Evolutionary conservation across 2,329 filamentous ascomycete species (phyloP).

Genomic region (Pyrenochaeta sp.): DNA sequence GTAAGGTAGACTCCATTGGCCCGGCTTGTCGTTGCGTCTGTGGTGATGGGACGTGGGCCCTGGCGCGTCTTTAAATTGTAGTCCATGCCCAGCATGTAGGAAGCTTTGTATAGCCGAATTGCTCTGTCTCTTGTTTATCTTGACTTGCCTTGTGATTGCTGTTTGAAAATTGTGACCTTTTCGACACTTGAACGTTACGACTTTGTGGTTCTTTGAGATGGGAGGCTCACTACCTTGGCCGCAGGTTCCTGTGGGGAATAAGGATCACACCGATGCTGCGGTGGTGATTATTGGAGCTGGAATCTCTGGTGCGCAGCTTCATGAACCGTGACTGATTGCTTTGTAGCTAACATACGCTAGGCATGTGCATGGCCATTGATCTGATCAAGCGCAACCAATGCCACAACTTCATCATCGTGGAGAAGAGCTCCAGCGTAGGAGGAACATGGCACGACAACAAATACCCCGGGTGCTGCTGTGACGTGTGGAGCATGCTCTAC

Average conservation of each 20-base stretch:
- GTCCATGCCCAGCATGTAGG: too few species aligned
- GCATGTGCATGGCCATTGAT: conserved; percentile 65
- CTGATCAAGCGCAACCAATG: conserved; percentile 61
- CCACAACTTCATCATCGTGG: conserved; percentile 64
- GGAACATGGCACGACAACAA: conserved; percentile 65
- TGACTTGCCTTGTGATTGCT: too few species aligned
- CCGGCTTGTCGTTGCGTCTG: too few species aligned
- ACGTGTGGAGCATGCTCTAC: conserved; percentile 64
- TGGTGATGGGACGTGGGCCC: too few species aligned
- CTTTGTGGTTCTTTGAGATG: conserved; percentile 45
- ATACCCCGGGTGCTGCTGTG: conserved; percentile 65
- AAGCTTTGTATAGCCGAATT: too few species aligned
- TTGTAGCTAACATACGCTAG: conserved; percentile 27
- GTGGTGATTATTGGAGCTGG: conserved; percentile 66
- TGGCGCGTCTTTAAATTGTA: too few species aligned
- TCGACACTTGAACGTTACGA: too few species aligned
- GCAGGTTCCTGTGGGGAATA: conserved; percentile 56
- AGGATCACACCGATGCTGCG: conserved; percentile 59
- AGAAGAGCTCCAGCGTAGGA: conserved; percentile 62
- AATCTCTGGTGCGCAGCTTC: conserved; percentile 53
- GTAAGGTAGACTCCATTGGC: neutral
- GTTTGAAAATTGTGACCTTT: too few species aligned
- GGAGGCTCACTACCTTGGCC: conserved; percentile 54
- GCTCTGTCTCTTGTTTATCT: too few species aligned
- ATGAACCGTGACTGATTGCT: neutral